phyloP scores from a whole-genome alignment of 805 yeast species.

The Ogataea allantospora region DNA sequence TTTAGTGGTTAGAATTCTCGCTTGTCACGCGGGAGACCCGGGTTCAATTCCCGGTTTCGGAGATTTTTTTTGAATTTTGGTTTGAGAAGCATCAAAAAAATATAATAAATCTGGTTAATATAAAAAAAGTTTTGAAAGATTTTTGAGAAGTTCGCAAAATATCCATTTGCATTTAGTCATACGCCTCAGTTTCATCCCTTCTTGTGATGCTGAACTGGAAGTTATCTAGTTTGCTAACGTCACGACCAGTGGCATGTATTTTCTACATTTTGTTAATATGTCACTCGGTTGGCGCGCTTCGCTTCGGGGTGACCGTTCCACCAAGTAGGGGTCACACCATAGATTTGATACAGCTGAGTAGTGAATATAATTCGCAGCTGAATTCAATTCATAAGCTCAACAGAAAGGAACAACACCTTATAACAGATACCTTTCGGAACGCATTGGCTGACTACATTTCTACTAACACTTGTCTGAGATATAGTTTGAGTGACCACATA shows the following conservation, averaged over 20 bases:
- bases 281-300: constrained; percentile 10
- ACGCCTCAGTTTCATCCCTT: no score
- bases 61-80: constrained; percentile 23
- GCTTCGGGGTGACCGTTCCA: constrained; percentile 29
- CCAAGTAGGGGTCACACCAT: constrained; percentile 10
- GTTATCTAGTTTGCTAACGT: no score
- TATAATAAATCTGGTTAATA: neutral
- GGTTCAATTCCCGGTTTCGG: constrained; percentile 45
- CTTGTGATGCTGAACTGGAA: no score
- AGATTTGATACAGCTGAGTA: constrained; percentile 15
- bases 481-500: constrained; percentile 14
- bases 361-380: constrained; percentile 12
- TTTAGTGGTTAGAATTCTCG: constrained; percentile 43
- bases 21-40: constrained; percentile 46
- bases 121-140: neutral
- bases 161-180: no score
- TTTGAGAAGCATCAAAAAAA: no score
- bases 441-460: constrained; percentile 11
- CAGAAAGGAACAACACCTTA: constrained; percentile 6
- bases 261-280: neutral
- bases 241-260: no score
- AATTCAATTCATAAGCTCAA: constrained; percentile 5
- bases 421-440: constrained; percentile 12
- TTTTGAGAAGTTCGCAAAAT: no score
- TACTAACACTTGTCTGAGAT: constrained; percentile 21